Evolutionary conservation across 1,284 basidiomycete species (phyloP).

Genomic region (Flammula alnicola): DNA sequence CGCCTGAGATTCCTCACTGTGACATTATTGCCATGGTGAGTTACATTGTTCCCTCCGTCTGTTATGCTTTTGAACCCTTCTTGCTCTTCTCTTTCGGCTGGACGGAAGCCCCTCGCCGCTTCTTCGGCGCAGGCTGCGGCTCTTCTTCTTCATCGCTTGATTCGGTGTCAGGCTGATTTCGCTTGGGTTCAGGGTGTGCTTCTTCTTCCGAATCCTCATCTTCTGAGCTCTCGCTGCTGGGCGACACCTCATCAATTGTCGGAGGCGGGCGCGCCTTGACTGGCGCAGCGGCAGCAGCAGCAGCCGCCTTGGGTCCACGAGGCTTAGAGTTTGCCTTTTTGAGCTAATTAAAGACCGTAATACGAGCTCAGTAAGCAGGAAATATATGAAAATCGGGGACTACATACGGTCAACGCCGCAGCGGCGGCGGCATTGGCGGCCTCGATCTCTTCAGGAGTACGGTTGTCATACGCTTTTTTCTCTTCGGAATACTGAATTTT

Average conservation of each 20-base stretch:
- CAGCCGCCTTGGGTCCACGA: slow-evolving; percentile 33
- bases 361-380: slow-evolving; percentile 2
- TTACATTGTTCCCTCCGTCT: slow-evolving; percentile 1
- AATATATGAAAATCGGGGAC: slow-evolving; percentile 8
- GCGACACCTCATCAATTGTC: slow-evolving; percentile 21
- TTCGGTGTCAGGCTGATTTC: slow-evolving; percentile 31
- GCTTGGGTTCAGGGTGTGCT: slow-evolving; percentile 10
- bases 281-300: slow-evolving; percentile 23
- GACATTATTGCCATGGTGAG: slow-evolving; percentile 6
- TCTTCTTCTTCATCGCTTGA: slow-evolving; percentile 38
- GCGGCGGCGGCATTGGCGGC: slow-evolving; percentile 46
- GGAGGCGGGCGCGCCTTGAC: slow-evolving; percentile 24
- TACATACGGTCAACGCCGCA: slow-evolving; percentile 43
- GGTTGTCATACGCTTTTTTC: slow-evolving; percentile 57
- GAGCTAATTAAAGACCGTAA: slow-evolving; percentile 21
- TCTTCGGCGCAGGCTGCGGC: slow-evolving; percentile 32
- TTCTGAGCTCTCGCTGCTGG: slow-evolving; percentile 29
- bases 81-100: slow-evolving; percentile 27
- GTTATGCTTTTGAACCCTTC: slow-evolving; percentile 29
- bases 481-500: slow-evolving; percentile 55
- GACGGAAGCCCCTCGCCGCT: slow-evolving; percentile 24
- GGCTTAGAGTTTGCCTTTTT: slow-evolving; percentile 35
- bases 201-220: slow-evolving; percentile 43
- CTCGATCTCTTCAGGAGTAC: slow-evolving; percentile 48
- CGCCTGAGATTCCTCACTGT: not conserved